Conservation (phyloP, 345 rosid species). For the Salix exigua region DNA sequence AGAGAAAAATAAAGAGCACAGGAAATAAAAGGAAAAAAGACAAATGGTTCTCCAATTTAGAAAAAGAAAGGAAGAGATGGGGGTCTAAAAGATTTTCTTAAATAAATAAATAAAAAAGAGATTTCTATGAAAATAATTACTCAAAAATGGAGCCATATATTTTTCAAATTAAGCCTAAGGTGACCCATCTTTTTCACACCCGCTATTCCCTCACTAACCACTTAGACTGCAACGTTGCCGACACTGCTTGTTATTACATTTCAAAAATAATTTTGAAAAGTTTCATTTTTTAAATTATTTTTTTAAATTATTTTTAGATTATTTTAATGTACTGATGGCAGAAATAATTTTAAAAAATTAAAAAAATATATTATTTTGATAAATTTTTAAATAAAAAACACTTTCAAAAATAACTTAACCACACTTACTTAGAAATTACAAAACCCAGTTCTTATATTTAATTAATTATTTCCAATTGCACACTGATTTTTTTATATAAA, state of each 20-base stretch:
- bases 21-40: not conserved
- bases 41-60: not conserved
- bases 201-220: not conserved
- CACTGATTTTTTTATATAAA: too few relatives aligned
- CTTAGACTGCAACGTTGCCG: conserved; percentile 21
- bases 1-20: not conserved
- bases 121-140: not conserved
- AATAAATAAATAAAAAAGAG: not conserved
- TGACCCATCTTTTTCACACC: not conserved
- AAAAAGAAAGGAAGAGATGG: not conserved
- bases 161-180: not conserved
- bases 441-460: not conserved
- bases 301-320: too few relatives aligned
- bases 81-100: not conserved
- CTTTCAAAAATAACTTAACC: too few relatives aligned
- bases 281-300: too few relatives aligned
- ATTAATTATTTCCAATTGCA: not conserved
- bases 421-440: not conserved
- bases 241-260: not conserved
- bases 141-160: not conserved
- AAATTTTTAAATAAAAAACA: too few relatives aligned
- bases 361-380: too few relatives aligned
- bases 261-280: too few relatives aligned
- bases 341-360: too few relatives aligned
- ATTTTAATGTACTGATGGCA: fast-evolving